Percentiles rank a stretch among this genome's conserved stretches.
Evolutionary conservation across 306 rosid genomes (phyloP).

Genomic region (Elaeagnus macrophylla): DNA sequence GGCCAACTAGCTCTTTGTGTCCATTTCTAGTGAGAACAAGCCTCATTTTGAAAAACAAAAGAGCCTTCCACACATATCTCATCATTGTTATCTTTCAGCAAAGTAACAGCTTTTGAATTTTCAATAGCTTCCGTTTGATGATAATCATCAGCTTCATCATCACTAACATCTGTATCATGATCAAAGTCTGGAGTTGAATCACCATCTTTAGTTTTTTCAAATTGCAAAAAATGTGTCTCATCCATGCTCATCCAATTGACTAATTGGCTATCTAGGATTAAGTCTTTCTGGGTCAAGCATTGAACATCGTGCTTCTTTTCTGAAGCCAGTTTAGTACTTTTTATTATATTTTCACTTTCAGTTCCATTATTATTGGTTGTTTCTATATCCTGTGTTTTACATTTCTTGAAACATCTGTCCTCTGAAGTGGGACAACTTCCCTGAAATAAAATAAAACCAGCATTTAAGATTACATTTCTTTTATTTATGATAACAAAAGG

Average conservation of each 20-base stretch:
- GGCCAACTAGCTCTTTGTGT: constrained; percentile 21
- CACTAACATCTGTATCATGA: constrained; percentile 39
- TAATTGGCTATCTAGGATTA: constrained; percentile 18
- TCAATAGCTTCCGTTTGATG: constrained; percentile 27
- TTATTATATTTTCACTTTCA: constrained; percentile 17
- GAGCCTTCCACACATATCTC: constrained; percentile 17
- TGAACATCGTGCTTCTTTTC: constrained; percentile 24
- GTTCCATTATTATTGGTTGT: constrained; percentile 13
- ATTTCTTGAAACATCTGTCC: constrained; percentile 37
- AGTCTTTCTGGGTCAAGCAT: constrained; percentile 22
- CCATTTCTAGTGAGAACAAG: not conserved
- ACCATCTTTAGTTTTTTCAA: constrained; percentile 36
- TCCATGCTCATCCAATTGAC: constrained; percentile 82
- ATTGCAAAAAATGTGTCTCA: constrained; percentile 37
- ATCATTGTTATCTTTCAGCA: constrained; percentile 18
- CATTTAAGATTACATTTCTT: not conserved
- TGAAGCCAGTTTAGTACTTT: constrained; percentile 9
- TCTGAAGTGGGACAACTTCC: constrained; percentile 25
- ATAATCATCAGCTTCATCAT: constrained; percentile 33
- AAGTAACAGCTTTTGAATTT: constrained; percentile 16
- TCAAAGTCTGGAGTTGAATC: constrained; percentile 36
- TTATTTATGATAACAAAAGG: not conserved
- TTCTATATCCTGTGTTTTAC: constrained; percentile 45
- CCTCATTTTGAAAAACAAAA: constrained; percentile 11
- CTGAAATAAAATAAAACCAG: constrained; percentile 27